Conservation (phyloP, 2,329 filamentous ascomycete genomes). For the Beauveria varroae region DNA sequence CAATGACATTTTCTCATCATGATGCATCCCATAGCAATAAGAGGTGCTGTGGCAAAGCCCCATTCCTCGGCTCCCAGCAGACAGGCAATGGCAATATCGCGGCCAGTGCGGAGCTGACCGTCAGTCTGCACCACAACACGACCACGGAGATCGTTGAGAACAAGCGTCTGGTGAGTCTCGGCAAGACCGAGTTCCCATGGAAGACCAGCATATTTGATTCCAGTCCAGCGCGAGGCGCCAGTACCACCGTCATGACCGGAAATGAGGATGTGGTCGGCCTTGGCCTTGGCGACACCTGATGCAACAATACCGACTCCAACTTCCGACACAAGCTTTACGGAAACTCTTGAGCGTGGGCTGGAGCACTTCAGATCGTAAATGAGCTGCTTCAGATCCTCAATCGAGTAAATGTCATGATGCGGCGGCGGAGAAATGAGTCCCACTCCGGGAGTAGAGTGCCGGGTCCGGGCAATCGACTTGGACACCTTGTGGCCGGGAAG, state of each 20-base stretch:
- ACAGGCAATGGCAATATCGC: constrained; percentile 91
- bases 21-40: constrained; percentile 95
- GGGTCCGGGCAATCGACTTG: constrained; percentile 84
- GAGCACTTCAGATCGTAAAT: constrained; percentile 98
- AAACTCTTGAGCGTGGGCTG: constrained; percentile 84
- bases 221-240: constrained; percentile 93
- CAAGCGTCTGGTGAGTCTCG: constrained; percentile 93
- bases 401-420: constrained; percentile 97
- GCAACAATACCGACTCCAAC: constrained; percentile 96
- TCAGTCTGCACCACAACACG: constrained; percentile 96
- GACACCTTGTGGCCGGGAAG: constrained; percentile 96
- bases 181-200: constrained; percentile 96
- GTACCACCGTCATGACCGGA: constrained; percentile 96
- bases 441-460: constrained; percentile 93
- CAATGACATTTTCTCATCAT: constrained; percentile 77
- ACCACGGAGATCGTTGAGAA: constrained; percentile 90
- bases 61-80: constrained; percentile 96
- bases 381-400: constrained; percentile 94
- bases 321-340: constrained; percentile 95
- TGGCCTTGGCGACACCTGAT: constrained; percentile 94
- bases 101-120: constrained; percentile 84
- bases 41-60: constrained; percentile 88
- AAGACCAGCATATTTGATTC: constrained; percentile 96
- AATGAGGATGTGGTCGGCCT: constrained; percentile 93
- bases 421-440: constrained; percentile 93